These are phyloP conservation scores for Tephrocybe sp. DNA, from an alignment of 768 basidiomycete genomes.

Conservation along the genomic window DNA sequence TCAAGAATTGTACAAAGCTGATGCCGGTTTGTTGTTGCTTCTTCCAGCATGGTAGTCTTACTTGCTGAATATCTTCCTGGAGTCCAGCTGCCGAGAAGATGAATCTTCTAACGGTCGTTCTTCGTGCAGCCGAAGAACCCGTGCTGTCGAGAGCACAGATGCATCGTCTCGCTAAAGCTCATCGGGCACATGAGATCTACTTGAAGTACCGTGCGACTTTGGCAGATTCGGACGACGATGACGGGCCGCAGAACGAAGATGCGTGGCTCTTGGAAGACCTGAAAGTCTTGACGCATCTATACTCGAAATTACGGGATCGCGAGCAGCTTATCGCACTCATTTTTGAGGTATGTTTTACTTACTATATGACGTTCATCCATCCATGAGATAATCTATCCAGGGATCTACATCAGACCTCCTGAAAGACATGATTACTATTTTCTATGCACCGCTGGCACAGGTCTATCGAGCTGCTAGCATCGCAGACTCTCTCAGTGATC, in stretches of 20 bases:
- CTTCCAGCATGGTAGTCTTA: background rate
- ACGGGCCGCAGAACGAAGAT: slow-evolving; percentile 91
- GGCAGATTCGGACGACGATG: slow-evolving; percentile 88
- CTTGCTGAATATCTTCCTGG: background rate
- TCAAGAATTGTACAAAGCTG: slow-evolving; percentile 76
- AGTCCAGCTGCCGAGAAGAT: slow-evolving; percentile 61
- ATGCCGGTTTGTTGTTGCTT: slow-evolving; percentile 64
- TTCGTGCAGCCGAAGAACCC: slow-evolving; percentile 79
- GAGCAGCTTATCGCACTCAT: slow-evolving; percentile 91
- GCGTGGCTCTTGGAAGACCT: slow-evolving; percentile 97
- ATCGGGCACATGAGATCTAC: slow-evolving; percentile 80
- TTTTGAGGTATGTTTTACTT: slow-evolving; percentile 70
- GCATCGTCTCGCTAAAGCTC: slow-evolving; percentile 75
- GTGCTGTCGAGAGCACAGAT: slow-evolving; percentile 74
- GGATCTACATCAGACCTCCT: slow-evolving; percentile 92
- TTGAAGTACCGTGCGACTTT: slow-evolving; percentile 54
- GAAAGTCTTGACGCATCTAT: slow-evolving; percentile 73
- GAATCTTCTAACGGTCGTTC: slow-evolving; percentile 76
- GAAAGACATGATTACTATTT: slow-evolving; percentile 98
- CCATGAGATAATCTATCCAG: no score
- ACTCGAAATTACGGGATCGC: slow-evolving; percentile 79
- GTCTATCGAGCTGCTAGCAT: slow-evolving; percentile 98
- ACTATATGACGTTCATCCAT: background rate
- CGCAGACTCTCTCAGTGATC: slow-evolving; percentile 85
- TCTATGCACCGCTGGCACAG: slow-evolving; percentile 94